Conservation (phyloP, 179 eudicot genomes). For the Silene noctiflora region DNA sequence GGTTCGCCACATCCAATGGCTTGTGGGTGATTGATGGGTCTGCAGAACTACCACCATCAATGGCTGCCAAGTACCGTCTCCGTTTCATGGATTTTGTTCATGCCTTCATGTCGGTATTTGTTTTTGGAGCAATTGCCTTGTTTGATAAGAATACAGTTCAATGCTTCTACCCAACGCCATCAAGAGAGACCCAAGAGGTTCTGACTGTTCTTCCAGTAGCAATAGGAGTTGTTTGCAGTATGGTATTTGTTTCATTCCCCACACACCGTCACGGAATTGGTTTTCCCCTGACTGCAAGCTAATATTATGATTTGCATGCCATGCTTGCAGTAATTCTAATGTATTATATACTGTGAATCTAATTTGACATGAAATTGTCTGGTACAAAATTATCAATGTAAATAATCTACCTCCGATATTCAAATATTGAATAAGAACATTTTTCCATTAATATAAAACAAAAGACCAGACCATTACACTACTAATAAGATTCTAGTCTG, state of each 20-base stretch:
- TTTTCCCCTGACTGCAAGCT: constrained; percentile 52
- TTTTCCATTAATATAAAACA: too few species aligned
- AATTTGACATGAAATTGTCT: neutral
- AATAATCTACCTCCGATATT: too few species aligned
- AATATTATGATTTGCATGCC: neutral
- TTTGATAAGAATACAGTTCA: constrained; percentile 67
- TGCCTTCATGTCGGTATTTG: constrained; percentile 64
- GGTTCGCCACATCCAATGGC: constrained; percentile 59
- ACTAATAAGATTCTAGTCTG: too few species aligned
- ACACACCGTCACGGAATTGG: constrained; percentile 77
- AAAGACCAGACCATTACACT: too few species aligned
- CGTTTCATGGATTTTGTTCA: constrained; percentile 63
- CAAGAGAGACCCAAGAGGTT: constrained; percentile 43
- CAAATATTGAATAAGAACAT: too few species aligned
- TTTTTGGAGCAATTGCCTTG: constrained; percentile 64
- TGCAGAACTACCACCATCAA: constrained; percentile 39
- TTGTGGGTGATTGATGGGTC: constrained; percentile 80
- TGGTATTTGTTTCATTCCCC: constrained; percentile 70
- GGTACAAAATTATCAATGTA: too few species aligned
- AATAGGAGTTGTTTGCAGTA: constrained; percentile 66
- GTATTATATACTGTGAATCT: neutral
- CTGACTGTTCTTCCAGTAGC: constrained; percentile 61
- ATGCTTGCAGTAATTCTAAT: constrained; percentile 2
- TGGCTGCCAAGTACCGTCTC: constrained; percentile 46
- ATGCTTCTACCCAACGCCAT: constrained; percentile 67